Evolutionary conservation across 306 rosid genomes (phyloP), one percentile per base, ranked within the genome.

Genomic region (Medicago arabica): DNA sequence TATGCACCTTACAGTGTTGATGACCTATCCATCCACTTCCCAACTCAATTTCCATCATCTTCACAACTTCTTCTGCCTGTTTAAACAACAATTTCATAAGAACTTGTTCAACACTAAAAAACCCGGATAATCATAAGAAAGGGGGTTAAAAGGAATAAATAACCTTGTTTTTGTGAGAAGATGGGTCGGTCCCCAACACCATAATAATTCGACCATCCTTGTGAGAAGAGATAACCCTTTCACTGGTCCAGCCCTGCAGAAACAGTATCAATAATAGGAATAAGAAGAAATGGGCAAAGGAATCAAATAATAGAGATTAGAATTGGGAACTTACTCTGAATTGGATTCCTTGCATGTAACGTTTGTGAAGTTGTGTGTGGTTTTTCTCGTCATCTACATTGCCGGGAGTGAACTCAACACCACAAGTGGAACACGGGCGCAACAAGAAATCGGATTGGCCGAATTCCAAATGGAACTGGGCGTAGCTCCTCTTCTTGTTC

Each of bases 401-500:
- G 39, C 98, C 93, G 1, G 93, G 90, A 49, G 92, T 68, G 82
- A 83, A 91, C 71, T 90, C 83, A 60, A 90, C 23, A 9, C 97
- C 93, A 55, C 97, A 90, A 2, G 71, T 75, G 39, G 90, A 55
- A 69, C 98, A 94, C 1, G 74, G 34, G 64, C 76, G 91, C 34
- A 90, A 78, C 13, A 82, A 74, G 78, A 91, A 94, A 80, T 88
- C 96, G 43, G 91, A 89, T 76, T 91, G 96, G 36, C 98, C 97
- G 5, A 90, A 87, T 5, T 91, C 93, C 16, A 94, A 79, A 83
- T 94, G 88, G 49, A 88, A 83, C 67, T 94, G 93, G 7, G 92
- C 97, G 44, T 89, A 91, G 86, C 86, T 88, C 82, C 96, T 87
- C 80, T 91, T 91, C 87, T 94, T 88, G 80, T 91, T 94, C 83